phyloP scores from a whole-genome alignment of 2,329 filamentous ascomycete genomes.

The Colletotrichum sp. region DNA sequence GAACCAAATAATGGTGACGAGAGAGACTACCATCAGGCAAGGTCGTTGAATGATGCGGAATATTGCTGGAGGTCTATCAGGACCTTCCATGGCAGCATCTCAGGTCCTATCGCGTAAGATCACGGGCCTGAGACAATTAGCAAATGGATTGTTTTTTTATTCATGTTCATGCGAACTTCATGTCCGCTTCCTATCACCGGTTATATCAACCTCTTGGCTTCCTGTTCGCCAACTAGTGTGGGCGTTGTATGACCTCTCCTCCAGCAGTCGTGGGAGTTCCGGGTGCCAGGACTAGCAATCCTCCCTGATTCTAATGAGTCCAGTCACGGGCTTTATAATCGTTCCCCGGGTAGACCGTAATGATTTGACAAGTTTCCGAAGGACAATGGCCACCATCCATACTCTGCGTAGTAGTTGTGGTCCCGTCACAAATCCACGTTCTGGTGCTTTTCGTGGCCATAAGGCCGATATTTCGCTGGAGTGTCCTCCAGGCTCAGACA shows the following conservation, averaged over 20 bases:
- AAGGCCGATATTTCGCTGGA: background rate
- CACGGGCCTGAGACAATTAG: background rate
- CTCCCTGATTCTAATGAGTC: background rate
- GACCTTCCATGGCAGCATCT: background rate
- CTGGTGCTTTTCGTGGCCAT: background rate
- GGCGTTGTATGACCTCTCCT: background rate
- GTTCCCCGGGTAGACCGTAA: background rate
- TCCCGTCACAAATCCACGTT: background rate
- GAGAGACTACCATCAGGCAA: background rate
- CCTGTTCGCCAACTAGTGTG: background rate
- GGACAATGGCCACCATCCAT: background rate
- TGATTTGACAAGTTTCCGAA: background rate
- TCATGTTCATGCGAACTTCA: background rate
- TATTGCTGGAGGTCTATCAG: background rate
- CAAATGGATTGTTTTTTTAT: background rate
- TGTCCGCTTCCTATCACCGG: fast-evolving
- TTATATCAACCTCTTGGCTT: fast-evolving
- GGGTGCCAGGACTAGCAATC: background rate
- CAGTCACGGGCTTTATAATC: background rate
- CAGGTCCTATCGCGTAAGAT: background rate
- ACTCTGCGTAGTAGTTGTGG: background rate
- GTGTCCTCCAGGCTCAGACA: background rate
- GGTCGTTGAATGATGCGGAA: background rate
- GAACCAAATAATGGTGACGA: background rate
- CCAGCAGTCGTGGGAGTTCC: background rate